phyloP scores from a whole-genome alignment of 495 filamentous ascomycete species.

The Hypoxylon fragiforme region DNA sequence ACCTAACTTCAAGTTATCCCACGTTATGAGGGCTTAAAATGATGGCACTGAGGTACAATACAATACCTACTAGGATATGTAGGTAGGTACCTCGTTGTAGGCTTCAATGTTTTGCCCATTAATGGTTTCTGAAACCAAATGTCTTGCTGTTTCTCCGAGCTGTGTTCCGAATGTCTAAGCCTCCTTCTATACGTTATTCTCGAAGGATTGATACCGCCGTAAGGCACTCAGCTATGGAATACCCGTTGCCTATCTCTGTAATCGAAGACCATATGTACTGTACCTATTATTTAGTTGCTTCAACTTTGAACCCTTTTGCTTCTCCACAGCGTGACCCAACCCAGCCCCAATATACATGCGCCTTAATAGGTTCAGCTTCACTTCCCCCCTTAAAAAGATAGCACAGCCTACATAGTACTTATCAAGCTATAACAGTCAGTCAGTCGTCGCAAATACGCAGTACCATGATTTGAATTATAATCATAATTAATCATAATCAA shows the following conservation, averaged over 20 bases:
- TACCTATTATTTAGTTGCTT: too few species aligned
- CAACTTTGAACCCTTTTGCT: not conserved
- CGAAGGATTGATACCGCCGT: slow-evolving; percentile 24
- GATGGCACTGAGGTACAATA: too few species aligned
- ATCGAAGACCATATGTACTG: too few species aligned
- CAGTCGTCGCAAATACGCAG: too few species aligned
- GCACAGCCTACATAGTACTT: not conserved
- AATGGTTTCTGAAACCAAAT: slow-evolving; percentile 16
- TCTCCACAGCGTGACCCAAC: not conserved
- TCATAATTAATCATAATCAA: too few species aligned
- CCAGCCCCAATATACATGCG: not conserved
- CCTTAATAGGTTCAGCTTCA: not conserved
- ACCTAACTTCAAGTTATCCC: too few species aligned
- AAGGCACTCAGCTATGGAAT: slow-evolving; percentile 5
- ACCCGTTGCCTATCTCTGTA: too few species aligned
- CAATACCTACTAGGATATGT: too few species aligned
- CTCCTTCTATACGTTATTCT: slow-evolving; percentile 33
- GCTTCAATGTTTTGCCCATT: not conserved
- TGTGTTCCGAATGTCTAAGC: slow-evolving; percentile 27
- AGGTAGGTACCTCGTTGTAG: not conserved
- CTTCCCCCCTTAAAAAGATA: not conserved
- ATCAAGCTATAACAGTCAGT: not conserved
- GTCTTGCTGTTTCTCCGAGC: slow-evolving; percentile 17
- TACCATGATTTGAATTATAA: too few species aligned
- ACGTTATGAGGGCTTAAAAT: slow-evolving; percentile 11